Percentiles rank a stretch among this genome's conserved stretches.
These are phyloP conservation scores for Phaeosphaeria sp. DNA, from an alignment of 2,329 filamentous ascomycete species.

Conservation along the genomic window DNA sequence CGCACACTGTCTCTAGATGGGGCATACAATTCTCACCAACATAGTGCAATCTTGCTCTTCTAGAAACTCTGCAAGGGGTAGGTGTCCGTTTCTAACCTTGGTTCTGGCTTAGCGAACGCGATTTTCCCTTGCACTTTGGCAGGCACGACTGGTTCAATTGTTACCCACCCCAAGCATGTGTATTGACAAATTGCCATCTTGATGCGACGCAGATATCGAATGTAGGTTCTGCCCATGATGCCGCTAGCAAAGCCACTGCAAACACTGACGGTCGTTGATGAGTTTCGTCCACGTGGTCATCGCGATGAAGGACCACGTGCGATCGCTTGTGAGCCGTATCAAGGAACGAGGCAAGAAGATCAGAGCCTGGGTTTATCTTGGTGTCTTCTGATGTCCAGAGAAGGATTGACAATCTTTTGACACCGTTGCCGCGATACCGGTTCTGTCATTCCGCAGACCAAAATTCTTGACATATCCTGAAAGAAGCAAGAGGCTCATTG, in stretches of 20 bases:
- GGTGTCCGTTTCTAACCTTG: no score
- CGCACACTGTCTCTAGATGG: no score
- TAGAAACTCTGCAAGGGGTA: no score
- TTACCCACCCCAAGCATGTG: no score
- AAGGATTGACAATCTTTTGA: background rate
- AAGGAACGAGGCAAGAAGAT: background rate
- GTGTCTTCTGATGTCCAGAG: background rate
- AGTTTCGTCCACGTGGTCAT: background rate
- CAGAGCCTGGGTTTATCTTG: background rate
- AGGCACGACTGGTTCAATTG: no score
- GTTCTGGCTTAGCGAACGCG: no score
- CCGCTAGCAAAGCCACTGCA: background rate
- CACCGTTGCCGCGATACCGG: background rate
- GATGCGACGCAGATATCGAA: no score
- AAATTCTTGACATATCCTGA: slow-evolving; percentile 55
- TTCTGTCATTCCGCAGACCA: slow-evolving; percentile 43
- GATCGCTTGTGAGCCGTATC: background rate
- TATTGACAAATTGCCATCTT: no score
- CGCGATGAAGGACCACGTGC: background rate
- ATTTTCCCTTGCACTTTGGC: no score
- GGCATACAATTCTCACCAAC: no score
- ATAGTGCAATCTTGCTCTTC: no score
- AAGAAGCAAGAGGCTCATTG: slow-evolving; percentile 56
- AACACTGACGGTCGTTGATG: background rate
- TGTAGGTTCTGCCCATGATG: no score